Evolutionary conservation across 768 basidiomycete genomes (phyloP).

Genomic region (Kwoniella europaea): DNA sequence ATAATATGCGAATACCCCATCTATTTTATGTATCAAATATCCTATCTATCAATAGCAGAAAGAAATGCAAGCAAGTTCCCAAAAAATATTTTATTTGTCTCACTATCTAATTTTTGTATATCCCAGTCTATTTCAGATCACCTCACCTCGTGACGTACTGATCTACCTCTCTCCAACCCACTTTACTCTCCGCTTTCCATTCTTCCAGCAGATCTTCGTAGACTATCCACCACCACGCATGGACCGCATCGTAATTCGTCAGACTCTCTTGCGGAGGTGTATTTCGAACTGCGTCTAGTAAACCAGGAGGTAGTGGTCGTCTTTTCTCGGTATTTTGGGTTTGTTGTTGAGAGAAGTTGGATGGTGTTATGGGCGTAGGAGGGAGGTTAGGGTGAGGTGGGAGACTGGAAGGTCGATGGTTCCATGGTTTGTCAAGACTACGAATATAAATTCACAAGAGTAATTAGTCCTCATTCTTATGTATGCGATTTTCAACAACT

Average conservation of each 20-base stretch:
- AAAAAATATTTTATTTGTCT: too few relatives aligned
- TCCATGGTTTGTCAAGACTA: conserved; percentile 58
- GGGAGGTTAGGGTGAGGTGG: conserved; percentile 7
- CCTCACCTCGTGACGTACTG: conserved; percentile 33
- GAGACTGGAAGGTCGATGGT: conserved; percentile 30
- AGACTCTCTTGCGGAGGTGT: conserved; percentile 34
- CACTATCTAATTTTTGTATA: too few relatives aligned
- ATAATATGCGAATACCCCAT: not conserved
- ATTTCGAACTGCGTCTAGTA: conserved; percentile 27
- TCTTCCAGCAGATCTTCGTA: conserved; percentile 50
- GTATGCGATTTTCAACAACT: too few relatives aligned
- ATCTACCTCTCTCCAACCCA: conserved; percentile 49
- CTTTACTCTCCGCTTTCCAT: conserved; percentile 36
- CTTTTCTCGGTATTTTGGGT: not conserved
- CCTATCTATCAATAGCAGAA: not conserved
- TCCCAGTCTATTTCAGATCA: not conserved
- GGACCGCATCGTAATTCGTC: conserved; percentile 44
- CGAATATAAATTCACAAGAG: too few relatives aligned
- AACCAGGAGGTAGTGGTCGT: conserved; percentile 28
- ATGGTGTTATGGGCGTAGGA: conserved; percentile 14
- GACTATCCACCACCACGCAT: conserved; percentile 56
- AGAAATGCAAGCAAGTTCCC: not conserved
- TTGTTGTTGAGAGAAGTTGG: conserved; percentile 12
- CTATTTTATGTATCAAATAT: not conserved
- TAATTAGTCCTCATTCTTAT: too few relatives aligned